These are phyloP conservation scores for Calonectria ilicicola DNA, from an alignment of 2,329 filamentous ascomycete genomes.

Conservation along the genomic window DNA sequence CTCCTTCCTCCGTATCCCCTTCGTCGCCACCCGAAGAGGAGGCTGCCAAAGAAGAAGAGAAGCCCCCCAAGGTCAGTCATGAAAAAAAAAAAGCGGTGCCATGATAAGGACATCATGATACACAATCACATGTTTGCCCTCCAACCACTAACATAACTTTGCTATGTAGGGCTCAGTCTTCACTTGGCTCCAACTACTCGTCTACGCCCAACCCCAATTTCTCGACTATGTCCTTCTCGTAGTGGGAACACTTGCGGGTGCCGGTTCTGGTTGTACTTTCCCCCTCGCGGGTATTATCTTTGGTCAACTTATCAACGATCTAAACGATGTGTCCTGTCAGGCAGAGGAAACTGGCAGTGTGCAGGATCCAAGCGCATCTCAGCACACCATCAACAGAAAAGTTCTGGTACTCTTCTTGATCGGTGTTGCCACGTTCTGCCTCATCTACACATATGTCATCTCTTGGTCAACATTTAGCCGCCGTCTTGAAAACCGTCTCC, in stretches of 20 bases:
- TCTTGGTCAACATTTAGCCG: constrained; percentile 75
- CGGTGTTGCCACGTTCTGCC: constrained; percentile 70
- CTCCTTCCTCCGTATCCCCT: neutral
- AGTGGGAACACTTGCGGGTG: constrained; percentile 58
- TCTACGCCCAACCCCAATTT: constrained; percentile 58
- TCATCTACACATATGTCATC: constrained; percentile 73
- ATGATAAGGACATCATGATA: neutral
- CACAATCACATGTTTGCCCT: neutral
- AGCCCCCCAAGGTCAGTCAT: constrained; percentile 12
- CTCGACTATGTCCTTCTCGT: constrained; percentile 57
- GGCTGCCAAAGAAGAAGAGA: neutral
- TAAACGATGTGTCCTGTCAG: constrained; percentile 68
- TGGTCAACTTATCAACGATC: constrained; percentile 71
- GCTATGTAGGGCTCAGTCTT: constrained; percentile 42
- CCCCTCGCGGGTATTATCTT: constrained; percentile 75
- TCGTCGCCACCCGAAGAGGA: neutral
- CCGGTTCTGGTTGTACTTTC: constrained; percentile 71
- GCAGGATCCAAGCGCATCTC: constrained; percentile 41
- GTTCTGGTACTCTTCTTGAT: constrained; percentile 73
- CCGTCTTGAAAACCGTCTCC: constrained; percentile 71
- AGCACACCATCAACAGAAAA: constrained; percentile 64
- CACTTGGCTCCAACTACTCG: constrained; percentile 58
- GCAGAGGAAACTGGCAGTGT: constrained; percentile 40
- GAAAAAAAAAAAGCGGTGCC: neutral
- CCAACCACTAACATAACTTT: constrained; percentile 4